phyloP scores from a whole-genome alignment of 2,329 filamentous ascomycete genomes.

The Rhynchosporium agropyri region DNA sequence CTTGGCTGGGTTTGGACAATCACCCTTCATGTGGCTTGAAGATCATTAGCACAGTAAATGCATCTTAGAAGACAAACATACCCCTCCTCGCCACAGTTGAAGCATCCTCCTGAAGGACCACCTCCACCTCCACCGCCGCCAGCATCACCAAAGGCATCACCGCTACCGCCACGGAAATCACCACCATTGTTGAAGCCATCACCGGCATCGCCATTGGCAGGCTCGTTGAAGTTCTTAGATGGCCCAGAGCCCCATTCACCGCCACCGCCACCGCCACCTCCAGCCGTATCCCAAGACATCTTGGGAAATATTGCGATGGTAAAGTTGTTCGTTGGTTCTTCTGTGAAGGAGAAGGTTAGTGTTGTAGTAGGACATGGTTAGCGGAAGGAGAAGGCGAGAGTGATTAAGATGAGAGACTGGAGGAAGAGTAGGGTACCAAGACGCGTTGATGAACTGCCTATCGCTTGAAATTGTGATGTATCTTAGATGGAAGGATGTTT shows the following conservation, averaged over 20 bases:
- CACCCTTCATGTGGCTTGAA: constrained; percentile 27
- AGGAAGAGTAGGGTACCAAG: background rate
- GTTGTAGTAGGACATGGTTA: background rate
- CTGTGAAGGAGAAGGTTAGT: background rate
- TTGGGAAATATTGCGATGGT: constrained; percentile 9
- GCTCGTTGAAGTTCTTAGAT: constrained; percentile 4
- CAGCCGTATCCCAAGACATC: constrained; percentile 39
- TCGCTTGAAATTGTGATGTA: background rate
- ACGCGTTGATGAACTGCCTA: background rate
- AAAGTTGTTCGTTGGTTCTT: background rate
- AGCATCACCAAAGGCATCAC: constrained; percentile 20
- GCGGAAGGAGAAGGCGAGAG: background rate
- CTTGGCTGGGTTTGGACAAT: constrained; percentile 36
- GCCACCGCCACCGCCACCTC: constrained; percentile 19
- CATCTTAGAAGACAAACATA: constrained; percentile 54
- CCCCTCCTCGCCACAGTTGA: constrained; percentile 56
- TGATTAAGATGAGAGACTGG: background rate
- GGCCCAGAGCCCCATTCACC: constrained; percentile 22
- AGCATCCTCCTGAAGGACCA: constrained; percentile 31
- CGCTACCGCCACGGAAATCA: constrained; percentile 22
- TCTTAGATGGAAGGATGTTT: background rate
- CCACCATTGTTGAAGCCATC: constrained; percentile 17
- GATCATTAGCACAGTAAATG: constrained; percentile 13
- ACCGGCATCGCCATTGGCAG: constrained; percentile 13
- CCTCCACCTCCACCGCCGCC: constrained; percentile 8